These are phyloP conservation scores for Nakazawaea molendinolei DNA, from an alignment of 805 yeast genomes.

Conservation along the genomic window DNA sequence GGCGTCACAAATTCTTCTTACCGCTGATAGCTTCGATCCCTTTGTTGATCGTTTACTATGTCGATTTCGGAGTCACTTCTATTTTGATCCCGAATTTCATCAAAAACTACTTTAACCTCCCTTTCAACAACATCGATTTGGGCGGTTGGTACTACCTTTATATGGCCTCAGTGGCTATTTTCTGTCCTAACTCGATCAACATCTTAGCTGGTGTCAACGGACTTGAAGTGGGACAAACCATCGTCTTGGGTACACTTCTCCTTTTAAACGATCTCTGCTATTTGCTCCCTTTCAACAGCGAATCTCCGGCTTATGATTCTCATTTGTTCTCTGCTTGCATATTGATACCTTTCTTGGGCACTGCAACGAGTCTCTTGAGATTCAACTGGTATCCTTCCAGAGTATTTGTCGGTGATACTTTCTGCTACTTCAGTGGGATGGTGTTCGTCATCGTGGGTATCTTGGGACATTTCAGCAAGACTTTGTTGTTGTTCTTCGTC, in stretches of 20 bases:
- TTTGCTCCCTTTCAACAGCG: constrained; percentile 33
- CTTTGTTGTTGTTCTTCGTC: constrained; percentile 74
- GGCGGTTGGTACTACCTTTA: constrained; percentile 77
- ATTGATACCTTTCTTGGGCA: constrained; percentile 82
- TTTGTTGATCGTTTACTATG: constrained; percentile 80
- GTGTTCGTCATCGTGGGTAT: constrained; percentile 96
- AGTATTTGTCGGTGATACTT: constrained; percentile 97
- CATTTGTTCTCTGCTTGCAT: constrained; percentile 78
- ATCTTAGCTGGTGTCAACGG: constrained; percentile 97
- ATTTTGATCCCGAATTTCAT: constrained; percentile 75
- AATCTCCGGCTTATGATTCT: constrained; percentile 59
- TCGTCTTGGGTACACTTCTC: constrained; percentile 66
- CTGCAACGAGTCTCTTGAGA: constrained; percentile 65
- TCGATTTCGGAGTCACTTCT: constrained; percentile 88
- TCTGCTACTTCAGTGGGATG: constrained; percentile 98
- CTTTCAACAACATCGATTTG: constrained; percentile 52
- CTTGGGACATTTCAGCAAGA: constrained; percentile 92
- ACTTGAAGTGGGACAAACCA: constrained; percentile 90
- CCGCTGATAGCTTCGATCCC: constrained; percentile 96
- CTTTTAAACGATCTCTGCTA: constrained; percentile 75
- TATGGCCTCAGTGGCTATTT: constrained; percentile 88
- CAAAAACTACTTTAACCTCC: constrained; percentile 30
- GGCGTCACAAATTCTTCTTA: constrained; percentile 95
- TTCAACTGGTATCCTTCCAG: constrained; percentile 87
- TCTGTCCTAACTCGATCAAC: constrained; percentile 93